Conservation (phyloP, 23 red algal species). For the Agarophyton chilense region DNA sequence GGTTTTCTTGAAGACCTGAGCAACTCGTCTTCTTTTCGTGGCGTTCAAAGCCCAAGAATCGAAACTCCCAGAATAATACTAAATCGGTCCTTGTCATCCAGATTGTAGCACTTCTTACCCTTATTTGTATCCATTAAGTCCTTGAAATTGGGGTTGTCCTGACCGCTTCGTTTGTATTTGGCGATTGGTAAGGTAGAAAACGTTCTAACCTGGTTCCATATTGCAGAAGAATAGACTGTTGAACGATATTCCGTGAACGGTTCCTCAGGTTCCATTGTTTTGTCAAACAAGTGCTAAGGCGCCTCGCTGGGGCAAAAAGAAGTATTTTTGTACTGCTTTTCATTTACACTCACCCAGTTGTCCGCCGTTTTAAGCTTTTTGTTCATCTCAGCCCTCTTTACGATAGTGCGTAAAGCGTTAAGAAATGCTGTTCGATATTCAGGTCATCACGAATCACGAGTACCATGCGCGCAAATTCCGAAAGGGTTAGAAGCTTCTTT, state of each 20-base stretch:
- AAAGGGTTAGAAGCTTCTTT: not conserved
- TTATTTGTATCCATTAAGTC: not conserved
- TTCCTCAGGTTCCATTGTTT: not conserved
- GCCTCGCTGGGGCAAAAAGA: not conserved
- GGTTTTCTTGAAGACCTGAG: not conserved
- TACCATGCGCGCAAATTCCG: not conserved
- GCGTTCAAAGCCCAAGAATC: not conserved
- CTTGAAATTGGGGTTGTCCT: not conserved
- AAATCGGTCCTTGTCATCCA: not conserved
- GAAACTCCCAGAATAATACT: not conserved
- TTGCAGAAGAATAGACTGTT: not conserved
- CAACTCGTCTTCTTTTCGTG: not conserved
- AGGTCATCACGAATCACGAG: not conserved
- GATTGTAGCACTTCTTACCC: not conserved
- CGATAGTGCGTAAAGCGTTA: no score
- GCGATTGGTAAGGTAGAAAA: not conserved
- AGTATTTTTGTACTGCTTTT: not conserved
- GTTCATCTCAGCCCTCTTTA: not conserved
- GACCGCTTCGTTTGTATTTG: not conserved
- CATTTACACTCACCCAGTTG: not conserved
- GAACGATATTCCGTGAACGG: not conserved
- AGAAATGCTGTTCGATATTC: no score
- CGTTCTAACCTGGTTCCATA: not conserved
- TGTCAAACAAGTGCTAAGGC: not conserved
- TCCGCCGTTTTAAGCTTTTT: not conserved